Evolutionary conservation across 306 rosid species (phyloP), one percentile per base, ranked within the genome.

Genomic region (Trifolium repens): DNA sequence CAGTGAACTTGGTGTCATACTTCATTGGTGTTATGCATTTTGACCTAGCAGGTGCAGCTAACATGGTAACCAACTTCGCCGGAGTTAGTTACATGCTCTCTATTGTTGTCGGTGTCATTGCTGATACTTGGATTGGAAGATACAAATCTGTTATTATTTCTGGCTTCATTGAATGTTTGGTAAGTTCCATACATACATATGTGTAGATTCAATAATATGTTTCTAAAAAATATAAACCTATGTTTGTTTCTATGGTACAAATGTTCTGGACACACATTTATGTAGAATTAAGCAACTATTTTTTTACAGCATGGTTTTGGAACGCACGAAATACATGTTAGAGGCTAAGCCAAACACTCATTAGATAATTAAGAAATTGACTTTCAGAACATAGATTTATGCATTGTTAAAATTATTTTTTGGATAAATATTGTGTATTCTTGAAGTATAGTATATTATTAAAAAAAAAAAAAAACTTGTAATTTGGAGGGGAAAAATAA

Each of bases 1-100:
- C 96, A 11, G 98, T 93, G 88, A 93, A 93, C 82, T 81, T 83
- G 78, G 80, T 85, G 64, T 78, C 94, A 40, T 93, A 91, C 87
- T 91, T 93, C 86, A 83, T 58, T 12, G 22, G 57, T 17, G 72
- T 82, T 11, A 87, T 93, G 93, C 98, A 93, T 82, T 85, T 64
- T 30, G 86, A 81, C 9, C 47, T 93, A 54, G 67, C 97, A 11
- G 97, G 91, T 77, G 93, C 96, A 0, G 94, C 97, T 32, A 91
- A 91, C 78, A 78, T 80, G 78, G 85, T 93, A 5, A 91, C 98
- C 32, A 87, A 93, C 76, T 89, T 5, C 61, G 69, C 81, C 86
- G 98, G 94, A 9, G 85, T 91, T 2, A 32, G 87, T 60, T 91
- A 85, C 73, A 87, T 89, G 3, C 92, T 93, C 78, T 82, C 92